Base-by-base conservation (phyloP, 768 basidiomycete genomes). In the Boletus sp. region DNA sequence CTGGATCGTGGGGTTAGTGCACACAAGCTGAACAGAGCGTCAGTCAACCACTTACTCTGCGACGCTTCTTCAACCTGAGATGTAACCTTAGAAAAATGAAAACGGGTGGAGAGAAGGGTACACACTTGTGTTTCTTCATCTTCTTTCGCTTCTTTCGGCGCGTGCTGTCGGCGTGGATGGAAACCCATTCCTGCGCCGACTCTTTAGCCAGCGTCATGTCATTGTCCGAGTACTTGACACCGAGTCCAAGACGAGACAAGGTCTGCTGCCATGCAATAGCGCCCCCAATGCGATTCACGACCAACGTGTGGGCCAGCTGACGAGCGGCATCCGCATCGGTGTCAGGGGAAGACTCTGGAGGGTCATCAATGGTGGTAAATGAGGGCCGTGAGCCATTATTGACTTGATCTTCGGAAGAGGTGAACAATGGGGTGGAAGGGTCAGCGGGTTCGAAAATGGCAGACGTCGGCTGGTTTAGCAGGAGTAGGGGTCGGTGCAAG, bases 111-210 rank as follows among this genome's bases (percentile, higher is more conserved):
- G 50, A 41, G 40, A 8, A 50, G 25, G 27, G 27, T 4, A 79
- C 89, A 72, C 66, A 93, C 92, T 95, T 95, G 72, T 96, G 93
- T 75, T 94, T 96, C 81, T 88, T 92, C 86, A 96, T 96, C 84
- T 95, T 96, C 84, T 85, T 88, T 78, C 83, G 78, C 62, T 83
- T 80, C 79, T 93, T 93, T 70, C 90, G 82, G 77, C 86, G 88
- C 29, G 83, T 84, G 61, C 90, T 92, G 63, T 93, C 91, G 74
- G 90, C 77, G 68, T 83, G 71, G 15, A 90, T 79, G 41, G 82
- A 79, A 59, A 83, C 78, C 79, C 80, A 85, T 54, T 83, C 81
- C 67, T 78, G 79, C 15, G 83, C 79, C 61, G 78, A 72, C 60
- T 81, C 76, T 54, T 79, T 77, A 49, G 79, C 79, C 67, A 78